These are phyloP conservation scores for Salvia splendens DNA, from an alignment of 257 asterid species.

Conservation along the genomic window DNA sequence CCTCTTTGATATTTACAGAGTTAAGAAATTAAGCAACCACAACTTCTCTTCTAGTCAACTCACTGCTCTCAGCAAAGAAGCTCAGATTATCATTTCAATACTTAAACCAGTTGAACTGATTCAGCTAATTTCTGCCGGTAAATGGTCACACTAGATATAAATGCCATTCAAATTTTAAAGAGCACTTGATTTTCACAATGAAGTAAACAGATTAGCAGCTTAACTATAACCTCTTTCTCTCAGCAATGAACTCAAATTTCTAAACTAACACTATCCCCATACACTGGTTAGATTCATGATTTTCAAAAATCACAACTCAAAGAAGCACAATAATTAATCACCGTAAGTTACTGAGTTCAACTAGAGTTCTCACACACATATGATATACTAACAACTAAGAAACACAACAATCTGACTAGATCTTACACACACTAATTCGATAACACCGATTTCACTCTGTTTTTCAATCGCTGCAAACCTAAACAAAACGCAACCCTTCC, in stretches of 20 bases:
- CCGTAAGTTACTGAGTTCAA: background rate
- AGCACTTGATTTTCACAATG: constrained; percentile 7
- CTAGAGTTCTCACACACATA: background rate
- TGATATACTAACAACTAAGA: background rate
- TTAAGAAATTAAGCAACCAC: background rate
- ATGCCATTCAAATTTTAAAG: background rate
- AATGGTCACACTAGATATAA: background rate
- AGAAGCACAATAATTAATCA: background rate
- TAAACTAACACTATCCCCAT: constrained; percentile 16
- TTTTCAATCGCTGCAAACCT: background rate
- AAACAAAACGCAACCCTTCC: background rate
- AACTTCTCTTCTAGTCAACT: background rate
- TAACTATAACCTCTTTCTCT: background rate
- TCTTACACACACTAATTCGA: constrained; percentile 3
- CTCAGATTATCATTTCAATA: background rate
- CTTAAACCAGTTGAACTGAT: background rate
- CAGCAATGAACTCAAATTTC: constrained; percentile 3
- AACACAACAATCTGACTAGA: background rate
- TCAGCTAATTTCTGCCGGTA: background rate
- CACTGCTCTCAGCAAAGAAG: background rate
- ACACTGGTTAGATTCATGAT: background rate
- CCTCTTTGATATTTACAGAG: background rate
- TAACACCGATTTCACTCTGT: background rate
- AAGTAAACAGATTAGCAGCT: background rate
- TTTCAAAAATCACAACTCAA: background rate